Conservation (phyloP, 768 basidiomycete species). For the Amanita inopinata region DNA sequence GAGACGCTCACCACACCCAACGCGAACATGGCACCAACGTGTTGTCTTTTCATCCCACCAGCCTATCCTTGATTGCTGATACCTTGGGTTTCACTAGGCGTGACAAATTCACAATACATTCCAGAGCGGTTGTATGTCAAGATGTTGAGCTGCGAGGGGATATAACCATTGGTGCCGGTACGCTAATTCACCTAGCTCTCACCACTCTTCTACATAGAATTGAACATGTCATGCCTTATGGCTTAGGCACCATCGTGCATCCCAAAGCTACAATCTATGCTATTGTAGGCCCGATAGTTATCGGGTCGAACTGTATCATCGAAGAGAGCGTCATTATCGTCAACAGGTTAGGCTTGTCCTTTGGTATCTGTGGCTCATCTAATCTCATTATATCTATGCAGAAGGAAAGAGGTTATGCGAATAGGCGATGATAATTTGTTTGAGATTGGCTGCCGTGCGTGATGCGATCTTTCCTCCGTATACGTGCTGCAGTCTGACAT, state of each 20-base stretch:
- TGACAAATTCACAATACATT: slow-evolving; percentile 85
- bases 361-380: too few relatives aligned
- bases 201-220: neutral
- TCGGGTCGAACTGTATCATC: slow-evolving; percentile 82
- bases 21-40: slow-evolving; percentile 28
- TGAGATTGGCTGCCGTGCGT: slow-evolving; percentile 87
- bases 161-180: slow-evolving; percentile 84
- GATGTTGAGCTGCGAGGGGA: slow-evolving; percentile 93
- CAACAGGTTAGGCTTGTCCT: slow-evolving; percentile 51
- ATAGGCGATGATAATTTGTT: slow-evolving; percentile 93
- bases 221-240: too few relatives aligned
- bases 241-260: slow-evolving; percentile 74
- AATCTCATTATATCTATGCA: slow-evolving; percentile 19
- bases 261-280: slow-evolving; percentile 93
- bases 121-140: slow-evolving; percentile 84
- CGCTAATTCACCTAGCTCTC: neutral
- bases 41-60: slow-evolving; percentile 14
- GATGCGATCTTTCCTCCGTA: neutral
- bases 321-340: slow-evolving; percentile 89
- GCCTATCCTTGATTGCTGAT: slow-evolving; percentile 7
- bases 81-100: slow-evolving; percentile 36
- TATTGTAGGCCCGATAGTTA: slow-evolving; percentile 80
- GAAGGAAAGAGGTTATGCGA: slow-evolving; percentile 77
- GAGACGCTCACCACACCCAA: too few relatives aligned
- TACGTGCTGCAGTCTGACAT: neutral